Conservation (phyloP, 805 yeast species). For the Starmerella asiatica region DNA sequence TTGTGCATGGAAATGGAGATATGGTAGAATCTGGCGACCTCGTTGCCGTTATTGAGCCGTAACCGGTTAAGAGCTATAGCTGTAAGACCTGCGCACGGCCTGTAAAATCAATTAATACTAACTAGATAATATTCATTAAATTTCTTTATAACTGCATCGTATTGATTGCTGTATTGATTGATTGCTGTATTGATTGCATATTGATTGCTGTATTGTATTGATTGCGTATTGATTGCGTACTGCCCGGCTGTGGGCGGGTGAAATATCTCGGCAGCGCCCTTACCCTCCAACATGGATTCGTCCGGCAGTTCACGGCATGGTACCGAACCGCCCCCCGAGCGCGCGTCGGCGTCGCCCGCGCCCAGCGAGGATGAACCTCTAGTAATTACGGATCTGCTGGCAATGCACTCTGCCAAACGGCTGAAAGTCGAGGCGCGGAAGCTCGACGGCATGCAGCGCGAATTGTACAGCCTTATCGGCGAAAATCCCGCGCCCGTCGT, state of each 20-base stretch:
- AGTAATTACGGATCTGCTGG: constrained; percentile 14
- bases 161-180: too few species aligned
- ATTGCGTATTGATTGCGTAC: too few species aligned
- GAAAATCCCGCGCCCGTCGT: constrained; percentile 78
- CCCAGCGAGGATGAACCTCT: constrained; percentile 2
- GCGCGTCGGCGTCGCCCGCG: neutral
- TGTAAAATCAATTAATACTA: too few species aligned
- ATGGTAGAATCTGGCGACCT: constrained; percentile 95
- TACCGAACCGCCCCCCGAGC: neutral
- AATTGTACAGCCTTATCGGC: constrained; percentile 74
- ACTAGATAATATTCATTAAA: too few species aligned
- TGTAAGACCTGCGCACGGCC: too few species aligned
- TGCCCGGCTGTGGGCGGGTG: too few species aligned
- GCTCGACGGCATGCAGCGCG: constrained; percentile 69
- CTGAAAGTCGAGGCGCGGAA: constrained; percentile 24
- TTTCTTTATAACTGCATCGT: too few species aligned
- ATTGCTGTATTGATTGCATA: too few species aligned
- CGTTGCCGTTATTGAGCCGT: constrained; percentile 62
- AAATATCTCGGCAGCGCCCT: too few species aligned
- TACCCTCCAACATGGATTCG: neutral
- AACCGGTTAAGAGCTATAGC: too few species aligned
- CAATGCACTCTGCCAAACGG: constrained; percentile 22
- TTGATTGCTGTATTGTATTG: too few species aligned
- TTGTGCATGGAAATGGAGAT: constrained; percentile 70
- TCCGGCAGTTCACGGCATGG: neutral